Evolutionary conservation across 352 stramenopile species (phyloP).

Genomic region (Pelagophyceae sp.): DNA sequence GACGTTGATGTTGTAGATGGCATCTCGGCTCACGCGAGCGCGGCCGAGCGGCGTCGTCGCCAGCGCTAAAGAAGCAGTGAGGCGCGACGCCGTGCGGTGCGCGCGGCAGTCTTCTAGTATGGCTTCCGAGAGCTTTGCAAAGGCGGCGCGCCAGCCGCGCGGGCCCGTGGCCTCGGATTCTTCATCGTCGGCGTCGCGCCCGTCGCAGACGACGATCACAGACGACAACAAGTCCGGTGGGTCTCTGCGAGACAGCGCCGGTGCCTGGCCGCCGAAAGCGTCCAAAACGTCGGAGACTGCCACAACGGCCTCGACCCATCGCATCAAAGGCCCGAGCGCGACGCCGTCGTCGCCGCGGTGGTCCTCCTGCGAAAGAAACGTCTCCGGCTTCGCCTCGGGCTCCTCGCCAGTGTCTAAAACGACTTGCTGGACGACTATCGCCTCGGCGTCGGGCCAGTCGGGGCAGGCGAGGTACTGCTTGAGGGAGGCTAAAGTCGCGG

Average conservation of each 20-base stretch:
- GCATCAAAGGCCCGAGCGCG: slow-evolving; percentile 15
- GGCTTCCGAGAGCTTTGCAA: slow-evolving; percentile 7
- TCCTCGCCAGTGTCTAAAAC: not conserved
- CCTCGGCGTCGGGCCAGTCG: slow-evolving; percentile 20
- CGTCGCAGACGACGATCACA: slow-evolving; percentile 23
- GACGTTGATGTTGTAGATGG: slow-evolving; percentile 29
- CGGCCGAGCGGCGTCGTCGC: not conserved
- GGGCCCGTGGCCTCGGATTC: slow-evolving; percentile 21
- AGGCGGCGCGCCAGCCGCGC: slow-evolving; percentile 20
- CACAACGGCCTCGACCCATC: slow-evolving; percentile 18
- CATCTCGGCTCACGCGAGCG: too few relatives aligned
- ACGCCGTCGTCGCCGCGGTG: not conserved
- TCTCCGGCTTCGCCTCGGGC: not conserved
- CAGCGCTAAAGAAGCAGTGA: not conserved
- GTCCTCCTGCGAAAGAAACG: not conserved
- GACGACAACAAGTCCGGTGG: slow-evolving; percentile 21
- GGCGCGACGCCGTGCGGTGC: not conserved
- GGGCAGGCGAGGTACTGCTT: slow-evolving; percentile 20
- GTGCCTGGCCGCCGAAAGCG: slow-evolving; percentile 13
- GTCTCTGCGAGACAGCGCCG: slow-evolving; percentile 15
- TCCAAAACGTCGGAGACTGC: slow-evolving; percentile 7
- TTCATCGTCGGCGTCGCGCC: slow-evolving; percentile 11
- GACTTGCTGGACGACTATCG: not conserved
- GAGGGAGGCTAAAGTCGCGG: slow-evolving; percentile 20
- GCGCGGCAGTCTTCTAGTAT: slow-evolving; percentile 21